phyloP scores from a whole-genome alignment of 179 eudicot species.

The Carnegiea gigantea region DNA sequence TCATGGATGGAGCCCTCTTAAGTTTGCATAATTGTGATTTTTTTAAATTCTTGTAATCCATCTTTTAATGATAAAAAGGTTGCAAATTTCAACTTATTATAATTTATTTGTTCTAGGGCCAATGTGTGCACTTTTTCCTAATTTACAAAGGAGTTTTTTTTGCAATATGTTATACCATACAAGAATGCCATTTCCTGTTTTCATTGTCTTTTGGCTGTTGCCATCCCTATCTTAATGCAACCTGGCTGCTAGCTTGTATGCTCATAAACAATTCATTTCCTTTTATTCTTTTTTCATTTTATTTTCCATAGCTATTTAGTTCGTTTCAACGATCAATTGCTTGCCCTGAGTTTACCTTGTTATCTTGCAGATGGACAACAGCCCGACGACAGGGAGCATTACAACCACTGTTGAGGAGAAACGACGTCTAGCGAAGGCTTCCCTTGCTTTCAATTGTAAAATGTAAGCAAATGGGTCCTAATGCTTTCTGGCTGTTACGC shows the following conservation, averaged over 20 bases:
- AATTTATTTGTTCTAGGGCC: neutral
- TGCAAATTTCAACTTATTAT: no score
- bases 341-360: slow-evolving; percentile 8
- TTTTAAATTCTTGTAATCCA: no score
- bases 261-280: neutral
- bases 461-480: slow-evolving; percentile 47
- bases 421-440: slow-evolving; percentile 76
- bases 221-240: neutral
- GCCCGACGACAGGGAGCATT: slow-evolving; percentile 97
- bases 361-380: slow-evolving; percentile 63
- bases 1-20: neutral
- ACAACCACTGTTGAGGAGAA: slow-evolving; percentile 76
- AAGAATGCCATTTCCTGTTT: neutral
- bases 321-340: neutral
- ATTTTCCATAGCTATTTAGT: neutral
- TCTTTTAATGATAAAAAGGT: neutral
- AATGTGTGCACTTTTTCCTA: neutral
- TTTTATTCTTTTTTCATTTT: neutral
- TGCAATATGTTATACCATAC: neutral
- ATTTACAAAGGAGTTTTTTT: neutral
- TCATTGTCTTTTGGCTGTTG: neutral
- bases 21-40: neutral
- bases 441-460: slow-evolving; percentile 89
- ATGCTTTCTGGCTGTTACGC: neutral
- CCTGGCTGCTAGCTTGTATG: neutral